Conservation (phyloP, 208 protist genomes). For the Tritrichomonas foetus region DNA sequence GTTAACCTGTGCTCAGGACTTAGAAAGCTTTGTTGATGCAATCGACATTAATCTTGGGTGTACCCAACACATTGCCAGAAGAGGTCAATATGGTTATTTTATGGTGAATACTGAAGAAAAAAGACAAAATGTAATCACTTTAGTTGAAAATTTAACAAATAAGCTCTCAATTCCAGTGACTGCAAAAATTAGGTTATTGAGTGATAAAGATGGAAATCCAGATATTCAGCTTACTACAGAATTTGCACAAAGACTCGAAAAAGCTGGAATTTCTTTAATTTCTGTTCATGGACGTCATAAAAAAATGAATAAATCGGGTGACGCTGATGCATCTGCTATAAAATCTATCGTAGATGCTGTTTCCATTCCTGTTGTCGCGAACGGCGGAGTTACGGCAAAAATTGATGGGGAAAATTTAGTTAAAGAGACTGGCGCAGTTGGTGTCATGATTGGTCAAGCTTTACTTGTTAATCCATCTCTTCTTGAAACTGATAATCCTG, state of each 20-base stretch:
- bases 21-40: not conserved
- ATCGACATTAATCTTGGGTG: constrained; percentile 29
- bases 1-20: not conserved
- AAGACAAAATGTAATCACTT: not conserved
- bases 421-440: not conserved
- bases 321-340: not conserved
- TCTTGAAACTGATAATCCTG: not conserved
- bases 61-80: constrained; percentile 14
- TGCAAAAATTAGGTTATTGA: not conserved
- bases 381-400: not conserved
- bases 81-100: constrained; percentile 13
- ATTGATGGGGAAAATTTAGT: not conserved
- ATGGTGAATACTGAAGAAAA: constrained; percentile 19
- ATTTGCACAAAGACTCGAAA: not conserved
- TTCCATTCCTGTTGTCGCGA: constrained; percentile 9
- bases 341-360: not conserved
- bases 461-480: constrained; percentile 6
- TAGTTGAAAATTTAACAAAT: not conserved
- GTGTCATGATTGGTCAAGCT: constrained; percentile 4
- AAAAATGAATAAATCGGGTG: not conserved
- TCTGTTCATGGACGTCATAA: not conserved
- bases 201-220: not conserved
- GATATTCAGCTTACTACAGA: not conserved
- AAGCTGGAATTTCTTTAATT: not conserved
- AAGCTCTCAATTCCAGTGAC: not conserved